Evolutionary conservation across 2,329 filamentous ascomycete genomes (phyloP).

Genomic region (Xylariaceae sp.): DNA sequence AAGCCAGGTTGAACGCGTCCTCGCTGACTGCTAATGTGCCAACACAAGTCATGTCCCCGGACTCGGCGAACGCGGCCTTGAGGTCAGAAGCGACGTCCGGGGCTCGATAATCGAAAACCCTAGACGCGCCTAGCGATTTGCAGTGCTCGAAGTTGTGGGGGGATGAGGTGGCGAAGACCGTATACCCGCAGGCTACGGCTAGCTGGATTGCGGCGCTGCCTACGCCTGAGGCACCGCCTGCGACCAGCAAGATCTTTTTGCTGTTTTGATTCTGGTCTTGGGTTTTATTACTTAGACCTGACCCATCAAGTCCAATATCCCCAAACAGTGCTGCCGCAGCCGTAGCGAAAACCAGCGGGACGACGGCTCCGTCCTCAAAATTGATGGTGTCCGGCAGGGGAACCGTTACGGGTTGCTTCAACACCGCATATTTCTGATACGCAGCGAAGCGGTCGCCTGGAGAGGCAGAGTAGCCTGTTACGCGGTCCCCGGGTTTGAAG

Average conservation of each 20-base stretch:
- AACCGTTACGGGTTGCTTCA: conserved; percentile 2
- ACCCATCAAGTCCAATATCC: no score
- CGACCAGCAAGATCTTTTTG: conserved; percentile 38
- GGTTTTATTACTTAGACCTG: conserved; percentile 15
- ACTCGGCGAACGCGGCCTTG: conserved; percentile 19
- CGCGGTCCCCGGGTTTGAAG: conserved; percentile 33
- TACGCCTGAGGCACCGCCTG: conserved; percentile 44
- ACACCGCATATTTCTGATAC: conserved; percentile 27
- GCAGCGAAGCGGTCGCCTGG: conserved; percentile 17
- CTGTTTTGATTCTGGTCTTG: not conserved
- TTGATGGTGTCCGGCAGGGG: conserved; percentile 19
- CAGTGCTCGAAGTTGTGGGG: conserved; percentile 38
- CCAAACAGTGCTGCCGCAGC: conserved; percentile 25
- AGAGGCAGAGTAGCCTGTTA: conserved; percentile 17
- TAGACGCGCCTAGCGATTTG: conserved; percentile 37
- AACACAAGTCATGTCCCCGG: conserved; percentile 13
- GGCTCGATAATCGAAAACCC: conserved; percentile 41
- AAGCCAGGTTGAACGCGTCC: conserved; percentile 14
- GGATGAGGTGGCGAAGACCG: conserved; percentile 39
- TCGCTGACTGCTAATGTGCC: conserved; percentile 21
- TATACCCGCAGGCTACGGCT: conserved; percentile 39
- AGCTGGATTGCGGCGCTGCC: conserved; percentile 46
- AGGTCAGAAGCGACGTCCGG: conserved; percentile 28
- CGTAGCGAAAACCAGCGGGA: conserved; percentile 27
- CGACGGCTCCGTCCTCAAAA: conserved; percentile 21